These are phyloP conservation scores for Daedaleopsis sinensis DNA, from an alignment of 768 basidiomycete species.

Conservation along the genomic window DNA sequence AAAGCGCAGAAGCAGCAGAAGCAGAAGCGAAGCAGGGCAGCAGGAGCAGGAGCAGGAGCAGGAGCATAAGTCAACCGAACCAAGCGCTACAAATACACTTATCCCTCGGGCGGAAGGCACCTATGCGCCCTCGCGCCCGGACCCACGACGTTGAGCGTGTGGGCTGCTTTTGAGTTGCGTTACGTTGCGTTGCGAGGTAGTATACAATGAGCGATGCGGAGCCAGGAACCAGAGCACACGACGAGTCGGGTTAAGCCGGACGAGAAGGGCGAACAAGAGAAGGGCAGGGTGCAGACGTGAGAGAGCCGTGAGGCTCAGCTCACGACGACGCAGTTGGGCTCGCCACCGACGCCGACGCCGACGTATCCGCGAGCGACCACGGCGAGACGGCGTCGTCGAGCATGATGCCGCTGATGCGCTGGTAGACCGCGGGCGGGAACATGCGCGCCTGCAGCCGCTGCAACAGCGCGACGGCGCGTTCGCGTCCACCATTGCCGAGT, in stretches of 20 bases:
- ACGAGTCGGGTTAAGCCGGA: background rate
- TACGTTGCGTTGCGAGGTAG: background rate
- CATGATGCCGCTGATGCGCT: constrained; percentile 80
- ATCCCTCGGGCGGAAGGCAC: too few relatives aligned
- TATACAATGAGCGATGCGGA: constrained; percentile 12
- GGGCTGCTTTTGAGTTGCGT: too few relatives aligned
- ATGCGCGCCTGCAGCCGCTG: constrained; percentile 75
- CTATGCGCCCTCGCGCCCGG: too few relatives aligned
- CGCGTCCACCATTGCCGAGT: constrained; percentile 73
- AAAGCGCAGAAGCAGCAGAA: too few relatives aligned
- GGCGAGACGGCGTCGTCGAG: constrained; percentile 65
- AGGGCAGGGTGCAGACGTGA: background rate
- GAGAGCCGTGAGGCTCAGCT: background rate
- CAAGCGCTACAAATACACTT: too few relatives aligned
- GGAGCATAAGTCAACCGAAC: too few relatives aligned
- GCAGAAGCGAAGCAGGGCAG: too few relatives aligned
- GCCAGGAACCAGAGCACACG: constrained; percentile 6
- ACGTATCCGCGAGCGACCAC: constrained; percentile 28
- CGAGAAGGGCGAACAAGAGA: constrained; percentile 1
- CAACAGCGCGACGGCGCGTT: constrained; percentile 68
- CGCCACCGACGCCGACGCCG: background rate
- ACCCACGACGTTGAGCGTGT: too few relatives aligned
- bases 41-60: too few relatives aligned
- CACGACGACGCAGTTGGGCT: constrained; percentile 8
- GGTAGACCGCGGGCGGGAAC: constrained; percentile 79